Conservation (phyloP, 139 green algal species). For the Deuterostichococcus epilithicus region DNA sequence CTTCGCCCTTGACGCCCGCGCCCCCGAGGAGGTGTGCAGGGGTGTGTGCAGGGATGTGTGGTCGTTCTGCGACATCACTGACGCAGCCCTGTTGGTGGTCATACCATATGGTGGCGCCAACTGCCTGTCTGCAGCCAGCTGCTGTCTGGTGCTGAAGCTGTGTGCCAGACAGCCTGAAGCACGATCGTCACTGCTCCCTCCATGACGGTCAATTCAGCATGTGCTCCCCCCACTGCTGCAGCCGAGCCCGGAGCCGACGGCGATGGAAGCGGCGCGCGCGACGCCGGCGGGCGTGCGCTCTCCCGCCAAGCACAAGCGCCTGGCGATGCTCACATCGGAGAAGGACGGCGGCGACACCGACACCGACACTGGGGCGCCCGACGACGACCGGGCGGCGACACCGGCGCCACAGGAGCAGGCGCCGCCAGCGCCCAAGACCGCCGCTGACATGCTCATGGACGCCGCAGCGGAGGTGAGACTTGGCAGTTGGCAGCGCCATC, state of each 20-base stretch:
- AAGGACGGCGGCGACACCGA: constrained; percentile 4
- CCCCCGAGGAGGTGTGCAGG: constrained; percentile 13
- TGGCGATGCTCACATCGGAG: background rate
- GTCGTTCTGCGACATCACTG: too few species aligned
- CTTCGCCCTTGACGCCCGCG: constrained; percentile 64
- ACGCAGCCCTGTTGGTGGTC: too few species aligned
- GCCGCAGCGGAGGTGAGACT: background rate
- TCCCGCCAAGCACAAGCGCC: background rate
- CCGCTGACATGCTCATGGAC: constrained; percentile 1
- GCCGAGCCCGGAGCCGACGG: background rate
- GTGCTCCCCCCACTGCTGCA: constrained; percentile 13
- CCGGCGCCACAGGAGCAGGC: constrained; percentile 15
- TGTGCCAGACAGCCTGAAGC: too few species aligned
- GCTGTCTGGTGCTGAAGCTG: too few species aligned
- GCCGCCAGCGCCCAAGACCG: constrained; percentile 26
- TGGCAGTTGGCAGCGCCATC: too few species aligned
- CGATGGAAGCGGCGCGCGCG: background rate
- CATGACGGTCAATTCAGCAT: too few species aligned
- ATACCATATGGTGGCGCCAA: too few species aligned
- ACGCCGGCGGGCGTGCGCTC: background rate
- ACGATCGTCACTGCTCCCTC: too few species aligned
- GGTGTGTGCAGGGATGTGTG: background rate
- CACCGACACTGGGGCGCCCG: background rate
- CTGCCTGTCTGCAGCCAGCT: too few species aligned
- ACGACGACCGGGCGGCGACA: background rate